Evolutionary conservation across 2,329 filamentous ascomycete genomes (phyloP), one percentile per base, ranked within the genome.

Genomic region (Xylariaceae sp.): DNA sequence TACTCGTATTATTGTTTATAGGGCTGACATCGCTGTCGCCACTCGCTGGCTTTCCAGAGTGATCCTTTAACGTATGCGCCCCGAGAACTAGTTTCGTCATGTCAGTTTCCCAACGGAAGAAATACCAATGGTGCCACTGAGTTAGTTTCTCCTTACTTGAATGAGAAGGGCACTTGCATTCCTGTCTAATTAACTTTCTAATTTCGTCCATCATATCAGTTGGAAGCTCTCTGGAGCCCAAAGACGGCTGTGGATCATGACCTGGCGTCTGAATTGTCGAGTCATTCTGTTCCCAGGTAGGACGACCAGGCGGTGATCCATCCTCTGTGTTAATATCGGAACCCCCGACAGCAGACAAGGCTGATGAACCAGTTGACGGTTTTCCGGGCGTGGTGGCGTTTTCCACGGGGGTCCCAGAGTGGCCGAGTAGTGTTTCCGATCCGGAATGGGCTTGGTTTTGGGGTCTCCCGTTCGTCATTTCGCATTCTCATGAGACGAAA

Each of bases 131-230:
- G 30, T 21, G 15, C 18, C 15, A 21, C 6, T 21, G 8, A 45
- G 42, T 22, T 22, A 13, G 13, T 21, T 22, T 19, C 29, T 7
- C 37, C 36, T 37, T 30, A 15, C 13, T 42, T 16, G 13, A 34
- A 13, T 37, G 21, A 39, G 51, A 18, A 8, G 42, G 39, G 15
- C 21, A 47, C 55, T 52, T 55, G 52, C 57, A 53, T 51, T 61
- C 61, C 22, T 61, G 54, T 39, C 54, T 54, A 19, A 61, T 54
- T 1, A 61, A 47, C 34, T 53, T 54, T 34, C 57, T 56, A 12
- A 61, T 59, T 49, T 61, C 55, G 18, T 57, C 55, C 41, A 60
- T 41, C n/a, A 63, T 43, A 50, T 58, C 47, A 4, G 36, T 46
- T 5, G 57, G 51, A 16, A 60, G 44, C n/a, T 50, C 51, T 1